Percentiles rank a stretch among this genome's conserved stretches.
These are phyloP conservation scores for Aspergillus terreus DNA, from an alignment of 2,329 filamentous ascomycete species.

Conservation along the genomic window DNA sequence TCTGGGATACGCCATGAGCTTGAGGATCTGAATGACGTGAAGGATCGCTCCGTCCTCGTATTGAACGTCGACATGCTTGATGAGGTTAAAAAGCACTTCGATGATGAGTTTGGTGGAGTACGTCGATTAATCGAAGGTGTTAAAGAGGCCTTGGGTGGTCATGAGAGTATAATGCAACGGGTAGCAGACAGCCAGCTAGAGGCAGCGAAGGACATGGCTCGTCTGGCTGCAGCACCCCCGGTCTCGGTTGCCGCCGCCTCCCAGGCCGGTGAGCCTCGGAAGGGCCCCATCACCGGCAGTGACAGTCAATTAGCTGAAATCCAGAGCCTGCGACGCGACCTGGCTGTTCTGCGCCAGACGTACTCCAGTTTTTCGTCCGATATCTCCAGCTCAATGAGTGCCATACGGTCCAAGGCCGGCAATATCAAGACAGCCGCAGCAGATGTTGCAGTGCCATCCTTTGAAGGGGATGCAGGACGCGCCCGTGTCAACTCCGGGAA, in stretches of 20 bases:
- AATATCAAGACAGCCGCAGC: constrained; percentile 73
- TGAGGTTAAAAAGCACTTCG: constrained; percentile 93
- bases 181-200: constrained; percentile 91
- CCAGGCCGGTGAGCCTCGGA: constrained; percentile 21
- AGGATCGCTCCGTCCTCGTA: constrained; percentile 91
- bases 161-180: constrained; percentile 74
- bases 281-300: constrained; percentile 36
- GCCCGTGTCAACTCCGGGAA: constrained; percentile 82
- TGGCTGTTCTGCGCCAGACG: constrained; percentile 87
- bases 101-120: constrained; percentile 80
- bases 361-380: constrained; percentile 89
- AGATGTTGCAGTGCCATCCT: constrained; percentile 66
- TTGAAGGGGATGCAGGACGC: constrained; percentile 75
- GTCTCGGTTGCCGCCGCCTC: constrained; percentile 22
- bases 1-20: constrained; percentile 96
- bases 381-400: constrained; percentile 80
- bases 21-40: constrained; percentile 88
- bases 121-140: constrained; percentile 82
- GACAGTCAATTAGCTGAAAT: constrained; percentile 70
- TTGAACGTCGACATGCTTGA: constrained; percentile 90
- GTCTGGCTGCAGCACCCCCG: constrained; percentile 52
- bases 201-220: constrained; percentile 79
- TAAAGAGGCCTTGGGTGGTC: constrained; percentile 77
- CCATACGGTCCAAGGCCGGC: constrained; percentile 74
- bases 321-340: constrained; percentile 76